Conservation (phyloP, 371 early-diverging fungal genomes). For the Mortierella sp. region DNA sequence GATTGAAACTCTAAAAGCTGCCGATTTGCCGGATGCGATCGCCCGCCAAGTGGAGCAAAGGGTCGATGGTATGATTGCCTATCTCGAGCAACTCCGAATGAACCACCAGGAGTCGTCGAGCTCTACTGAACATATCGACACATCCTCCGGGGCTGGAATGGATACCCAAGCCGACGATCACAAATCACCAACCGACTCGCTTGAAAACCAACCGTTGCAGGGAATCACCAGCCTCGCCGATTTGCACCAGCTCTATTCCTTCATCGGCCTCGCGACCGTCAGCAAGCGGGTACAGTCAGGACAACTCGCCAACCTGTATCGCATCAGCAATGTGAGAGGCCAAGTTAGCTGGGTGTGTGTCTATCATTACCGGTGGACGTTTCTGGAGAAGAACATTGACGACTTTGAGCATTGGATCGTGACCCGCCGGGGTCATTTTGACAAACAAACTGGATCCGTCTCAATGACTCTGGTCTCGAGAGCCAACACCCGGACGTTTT, state of each 20-base stretch:
- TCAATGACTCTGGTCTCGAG: conserved; percentile 41
- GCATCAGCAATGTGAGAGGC: conserved; percentile 39
- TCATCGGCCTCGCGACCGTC: conserved; percentile 33
- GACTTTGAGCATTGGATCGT: conserved; percentile 50
- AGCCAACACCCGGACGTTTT: conserved; percentile 38
- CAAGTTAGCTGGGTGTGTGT: conserved; percentile 52
- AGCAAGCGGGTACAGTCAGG: conserved; percentile 25
- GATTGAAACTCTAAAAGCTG: conserved; percentile 24
- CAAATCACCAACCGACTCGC: not conserved
- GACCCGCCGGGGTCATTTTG: conserved; percentile 41
- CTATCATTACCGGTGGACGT: conserved; percentile 55
- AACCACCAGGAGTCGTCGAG: conserved; percentile 9
- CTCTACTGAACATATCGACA: not conserved
- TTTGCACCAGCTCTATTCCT: conserved; percentile 45
- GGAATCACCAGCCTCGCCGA: conserved; percentile 37
- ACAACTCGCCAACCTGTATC: conserved; percentile 43
- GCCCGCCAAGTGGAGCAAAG: conserved; percentile 24
- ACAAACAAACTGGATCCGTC: conserved; percentile 50
- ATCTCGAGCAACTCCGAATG: conserved; percentile 37
- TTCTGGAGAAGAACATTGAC: conserved; percentile 45
- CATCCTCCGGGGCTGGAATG: not conserved
- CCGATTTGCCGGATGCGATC: conserved; percentile 46
- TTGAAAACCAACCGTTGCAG: conserved; percentile 18
- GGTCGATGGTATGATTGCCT: conserved; percentile 41
- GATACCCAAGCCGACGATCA: conserved; percentile 7